Base-by-base conservation (phyloP, 2,329 filamentous ascomycete genomes). In the Capronia epimyces region DNA sequence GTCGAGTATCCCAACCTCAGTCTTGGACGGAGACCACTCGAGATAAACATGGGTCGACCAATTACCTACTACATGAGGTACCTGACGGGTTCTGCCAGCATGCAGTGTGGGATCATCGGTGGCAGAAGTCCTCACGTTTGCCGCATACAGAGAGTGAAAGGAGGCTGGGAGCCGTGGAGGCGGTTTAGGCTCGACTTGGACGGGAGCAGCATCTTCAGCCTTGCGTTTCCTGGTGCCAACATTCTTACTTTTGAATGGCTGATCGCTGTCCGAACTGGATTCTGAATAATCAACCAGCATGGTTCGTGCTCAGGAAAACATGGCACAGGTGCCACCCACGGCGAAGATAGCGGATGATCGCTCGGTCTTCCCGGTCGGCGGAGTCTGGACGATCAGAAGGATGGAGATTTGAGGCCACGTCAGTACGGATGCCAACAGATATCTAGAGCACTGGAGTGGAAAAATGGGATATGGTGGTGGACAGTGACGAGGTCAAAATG, bases 21-120 rank as follows among this genome's bases (percentile, higher is more conserved):
- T 48, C 57, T 65, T 66, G 3, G 63, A 58, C 8, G 72, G 71
- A 60, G 70, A 76, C 94, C 93, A 98, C 72, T 97, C 91, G 50
- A 95, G 75, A 67, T 95, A 97, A 40, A 97, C 66, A 69, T 97
- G 91, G 27, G 84, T 89, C 1, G 91, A 89, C 93, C 93, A 98
- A 67, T 89, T 88, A 53, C 93, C 93, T 52, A 83, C 80, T 21
- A 91, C 75, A 69, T 98, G 93, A 20, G 91, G 90, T 43, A 82
- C 86, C 50, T 84, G 79, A 36, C 93, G 81, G 65, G 84, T 88
- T 40, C 91, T 83, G 47, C 93, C 93, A 25, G 85, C 86, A 67
- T 98, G 93, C 51, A 97, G 75, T 53, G 77, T 76, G 1, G 91
- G 89, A 64, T 95, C 86, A 69, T 97, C 93, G 61, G 75, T 77